A percentile compares a stretch with the other conserved stretches of the same genome.
Conservation (phyloP, 768 basidiomycete genomes). For the Atractiella rhizophila region DNA sequence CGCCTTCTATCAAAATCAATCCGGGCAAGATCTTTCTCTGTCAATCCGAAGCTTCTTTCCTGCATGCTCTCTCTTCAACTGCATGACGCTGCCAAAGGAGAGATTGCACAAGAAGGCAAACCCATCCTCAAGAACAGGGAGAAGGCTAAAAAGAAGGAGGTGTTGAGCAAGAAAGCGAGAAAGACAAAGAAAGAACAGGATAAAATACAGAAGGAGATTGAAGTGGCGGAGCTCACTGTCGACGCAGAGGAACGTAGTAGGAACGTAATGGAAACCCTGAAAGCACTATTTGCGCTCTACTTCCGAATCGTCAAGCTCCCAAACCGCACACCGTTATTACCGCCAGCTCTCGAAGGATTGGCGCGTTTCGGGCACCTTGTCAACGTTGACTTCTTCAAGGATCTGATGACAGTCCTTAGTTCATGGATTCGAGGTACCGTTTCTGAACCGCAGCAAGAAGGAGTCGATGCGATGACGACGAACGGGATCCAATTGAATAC, state of each 20-base stretch:
- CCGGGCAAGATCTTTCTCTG: constrained; percentile 69
- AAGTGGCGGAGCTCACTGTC: constrained; percentile 78
- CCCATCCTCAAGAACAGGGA: constrained; percentile 30
- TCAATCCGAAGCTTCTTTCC: constrained; percentile 66
- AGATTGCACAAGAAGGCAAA: constrained; percentile 17
- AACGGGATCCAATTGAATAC: constrained; percentile 17
- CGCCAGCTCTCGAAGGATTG: constrained; percentile 71
- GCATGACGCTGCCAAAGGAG: constrained; percentile 38
- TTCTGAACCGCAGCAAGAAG: constrained; percentile 4
- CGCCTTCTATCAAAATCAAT: constrained; percentile 83
- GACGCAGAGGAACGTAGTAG: constrained; percentile 67
- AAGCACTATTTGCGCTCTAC: constrained; percentile 86
- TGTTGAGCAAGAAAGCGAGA: constrained; percentile 75
- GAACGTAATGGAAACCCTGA: constrained; percentile 84
- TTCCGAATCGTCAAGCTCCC: constrained; percentile 77
- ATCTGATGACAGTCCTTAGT: constrained; percentile 66
- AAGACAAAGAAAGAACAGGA: constrained; percentile 66
- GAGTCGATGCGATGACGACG: constrained; percentile 10
- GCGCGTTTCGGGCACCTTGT: constrained; percentile 84
- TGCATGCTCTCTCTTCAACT: constrained; percentile 65
- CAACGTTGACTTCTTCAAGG: constrained; percentile 94
- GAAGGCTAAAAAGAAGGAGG: constrained; percentile 37
- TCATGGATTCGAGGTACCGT: constrained; percentile 24
- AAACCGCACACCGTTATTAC: constrained; percentile 51
- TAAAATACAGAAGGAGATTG: constrained; percentile 72